phyloP scores from a whole-genome alignment of 257 asterid genomes.

The Solanum infundibuliforme region DNA sequence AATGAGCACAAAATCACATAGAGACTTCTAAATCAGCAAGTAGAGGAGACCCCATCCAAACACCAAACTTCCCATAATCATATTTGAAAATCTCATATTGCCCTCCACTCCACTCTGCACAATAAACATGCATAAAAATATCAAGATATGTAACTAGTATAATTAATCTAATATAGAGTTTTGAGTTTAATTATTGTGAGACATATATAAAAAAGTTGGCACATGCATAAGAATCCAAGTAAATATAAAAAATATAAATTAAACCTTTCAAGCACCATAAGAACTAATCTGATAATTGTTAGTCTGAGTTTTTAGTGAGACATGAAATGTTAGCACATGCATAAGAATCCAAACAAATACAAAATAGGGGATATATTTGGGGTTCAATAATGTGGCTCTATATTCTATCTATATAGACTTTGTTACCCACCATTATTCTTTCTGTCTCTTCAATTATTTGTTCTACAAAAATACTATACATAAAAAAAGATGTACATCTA shows the following conservation, averaged over 20 bases:
- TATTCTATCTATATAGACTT: background rate
- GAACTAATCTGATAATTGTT: background rate
- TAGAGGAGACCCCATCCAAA: conserved; percentile 40
- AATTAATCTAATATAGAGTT: background rate
- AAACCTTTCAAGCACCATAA: background rate
- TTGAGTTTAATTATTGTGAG: background rate
- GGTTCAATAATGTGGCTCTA: background rate
- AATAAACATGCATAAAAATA: background rate
- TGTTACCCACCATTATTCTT: background rate
- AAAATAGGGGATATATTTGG: background rate
- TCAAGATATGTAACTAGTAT: background rate
- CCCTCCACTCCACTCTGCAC: conserved; percentile 63
- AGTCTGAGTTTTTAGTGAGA: background rate
- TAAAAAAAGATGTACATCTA: background rate
- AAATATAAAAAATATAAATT: background rate
- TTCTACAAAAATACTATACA: background rate
- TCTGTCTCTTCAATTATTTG: background rate
- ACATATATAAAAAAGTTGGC: background rate
- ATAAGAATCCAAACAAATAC: background rate
- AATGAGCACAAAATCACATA: background rate
- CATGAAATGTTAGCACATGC: background rate
- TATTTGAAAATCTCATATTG: conserved; percentile 9
- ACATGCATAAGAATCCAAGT: background rate
- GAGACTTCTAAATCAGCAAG: conserved; percentile 21
- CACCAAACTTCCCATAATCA: conserved; percentile 25